Evolutionary conservation across 495 filamentous ascomycete species (phyloP).

Genomic region (Hypoxylon fuscum): DNA sequence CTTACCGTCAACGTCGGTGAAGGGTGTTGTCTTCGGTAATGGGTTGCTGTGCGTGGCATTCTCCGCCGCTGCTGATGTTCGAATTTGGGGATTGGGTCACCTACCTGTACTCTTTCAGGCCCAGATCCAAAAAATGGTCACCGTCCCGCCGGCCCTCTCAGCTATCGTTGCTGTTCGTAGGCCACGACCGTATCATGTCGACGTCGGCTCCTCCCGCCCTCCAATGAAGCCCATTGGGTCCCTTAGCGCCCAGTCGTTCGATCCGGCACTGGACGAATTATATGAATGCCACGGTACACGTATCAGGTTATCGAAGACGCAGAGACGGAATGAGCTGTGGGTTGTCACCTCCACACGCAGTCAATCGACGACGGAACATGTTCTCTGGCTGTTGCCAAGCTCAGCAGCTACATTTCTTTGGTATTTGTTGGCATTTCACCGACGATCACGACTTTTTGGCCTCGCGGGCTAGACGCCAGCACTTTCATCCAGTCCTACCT

Average conservation of each 20-base stretch:
- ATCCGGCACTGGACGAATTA: slow-evolving; percentile 19
- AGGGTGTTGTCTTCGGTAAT: slow-evolving; percentile 63
- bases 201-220: slow-evolving; percentile 53
- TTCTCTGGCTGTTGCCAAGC: slow-evolving; percentile 7
- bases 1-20: slow-evolving; percentile 56
- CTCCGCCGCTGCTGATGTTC: slow-evolving; percentile 54
- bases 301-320: slow-evolving; percentile 37
- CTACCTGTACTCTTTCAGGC: slow-evolving; percentile 61
- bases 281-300: slow-evolving; percentile 28
- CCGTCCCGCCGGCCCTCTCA: slow-evolving; percentile 55
- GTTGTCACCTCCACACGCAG: slow-evolving; percentile 3
- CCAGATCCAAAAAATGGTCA: slow-evolving; percentile 47
- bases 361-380: slow-evolving; percentile 5
- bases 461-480: slow-evolving; percentile 24
- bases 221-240: slow-evolving; percentile 27
- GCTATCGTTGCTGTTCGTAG: slow-evolving; percentile 57
- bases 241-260: slow-evolving; percentile 24
- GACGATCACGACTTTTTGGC: slow-evolving; percentile 3
- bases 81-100: slow-evolving; percentile 56
- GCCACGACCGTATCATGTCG: slow-evolving; percentile 57
- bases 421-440: slow-evolving; percentile 20
- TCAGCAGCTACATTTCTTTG: slow-evolving; percentile 24
- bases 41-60: slow-evolving; percentile 56
- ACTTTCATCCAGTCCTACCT: slow-evolving; percentile 14
- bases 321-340: slow-evolving; percentile 28